Base-by-base conservation (phyloP, 2,329 filamentous ascomycete genomes). In the Rhynchosporium secalis region DNA sequence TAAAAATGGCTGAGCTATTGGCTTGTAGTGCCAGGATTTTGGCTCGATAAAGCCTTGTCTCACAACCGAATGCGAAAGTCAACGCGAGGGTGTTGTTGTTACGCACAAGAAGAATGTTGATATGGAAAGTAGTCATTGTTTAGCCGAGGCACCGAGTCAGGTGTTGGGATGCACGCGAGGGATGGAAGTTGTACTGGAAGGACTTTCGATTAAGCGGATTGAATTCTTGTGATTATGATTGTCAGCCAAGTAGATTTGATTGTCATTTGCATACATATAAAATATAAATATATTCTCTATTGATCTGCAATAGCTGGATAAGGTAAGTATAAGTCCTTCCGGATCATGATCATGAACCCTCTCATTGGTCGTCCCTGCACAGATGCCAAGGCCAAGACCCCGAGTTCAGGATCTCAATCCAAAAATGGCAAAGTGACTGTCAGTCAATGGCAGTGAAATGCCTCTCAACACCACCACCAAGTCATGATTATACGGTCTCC, bases 401-500 rank as follows among this genome's bases (percentile, higher is more conserved):
- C 31, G 45, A 49, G 20, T 47, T 47, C 47, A 52, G 54, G 45
- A 56, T 49, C 33, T 49, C 36, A 51, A 56, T 31, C 47, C 52
- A 58, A 52, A 58, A 58, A 54, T 57, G 57, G 33, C 33, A 5
- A 36, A 36, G 9, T 36, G 9, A 5, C 5, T 36, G 13, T 43
- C 56, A 48, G 41, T 40, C 40, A 63, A 58, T 47, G 43, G 56
- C 48, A 5, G 33, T 36, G 33, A 36, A 62, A 68, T 65, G 64
- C 46, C 48, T 64, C 43, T 47, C 56, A 54, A 36, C 62, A 68
- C 61, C 56, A 62, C 64, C 56, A 20, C 45, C 66, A 66, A 69
- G 68, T 68, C 63, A 73, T 73, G 71, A 72, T 73, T 69, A 64
- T 72, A 69, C 67, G 70, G 69, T 71, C 56, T 45, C 61, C 69